Evolutionary conservation across 202 grass and related monocot species (phyloP), one percentile per base, ranked within the genome.

Genomic region (Brachypodium distachyon): DNA sequence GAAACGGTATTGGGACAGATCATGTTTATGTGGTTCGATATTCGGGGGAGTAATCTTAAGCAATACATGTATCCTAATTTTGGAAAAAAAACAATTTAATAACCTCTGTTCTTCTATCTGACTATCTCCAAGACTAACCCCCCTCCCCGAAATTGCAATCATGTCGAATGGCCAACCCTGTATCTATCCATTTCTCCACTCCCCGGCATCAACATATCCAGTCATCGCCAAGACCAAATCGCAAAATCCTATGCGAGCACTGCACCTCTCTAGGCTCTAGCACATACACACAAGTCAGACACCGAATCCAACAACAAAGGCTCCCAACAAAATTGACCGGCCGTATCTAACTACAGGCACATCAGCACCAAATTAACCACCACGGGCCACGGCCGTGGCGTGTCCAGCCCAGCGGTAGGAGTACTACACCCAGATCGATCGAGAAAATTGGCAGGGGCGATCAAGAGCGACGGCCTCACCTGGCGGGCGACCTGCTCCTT

Each of bases 401-500:
- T 22, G 9, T n/a, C 46, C 16, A 34, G 3, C 1, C 33, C 5
- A 13, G 8, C 27, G 16, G 31, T 22, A 4, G 9, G 8, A 8
- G 12, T 12, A 18, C 25, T 71, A 47, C 10, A 61, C 21, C 62
- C 49, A 21, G 50, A 75, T 21, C 41, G 74, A 53, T 36, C 54
- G 17, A 38, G 13, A 48, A 76, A 33, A 0, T 27, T 9, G 25
- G 17, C 4, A 50, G 43, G 22, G n/a, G 77, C 22, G 12, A 3
- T 21, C 7, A 23, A 65, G 23, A 6, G 29, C 44, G 71, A 41
- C 4, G 34, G 12, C 65, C 53, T 70, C n/a, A 93, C 95, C 89
- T 98, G 95, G 22, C 95, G 89, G 12, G 91, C 83, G 68, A 98
- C 95, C 84, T 98, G 95, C 69, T 98, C 95, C 82, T 93, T 87